Conservation (phyloP, 768 basidiomycete species). For the Nevesoporus exiguus region DNA sequence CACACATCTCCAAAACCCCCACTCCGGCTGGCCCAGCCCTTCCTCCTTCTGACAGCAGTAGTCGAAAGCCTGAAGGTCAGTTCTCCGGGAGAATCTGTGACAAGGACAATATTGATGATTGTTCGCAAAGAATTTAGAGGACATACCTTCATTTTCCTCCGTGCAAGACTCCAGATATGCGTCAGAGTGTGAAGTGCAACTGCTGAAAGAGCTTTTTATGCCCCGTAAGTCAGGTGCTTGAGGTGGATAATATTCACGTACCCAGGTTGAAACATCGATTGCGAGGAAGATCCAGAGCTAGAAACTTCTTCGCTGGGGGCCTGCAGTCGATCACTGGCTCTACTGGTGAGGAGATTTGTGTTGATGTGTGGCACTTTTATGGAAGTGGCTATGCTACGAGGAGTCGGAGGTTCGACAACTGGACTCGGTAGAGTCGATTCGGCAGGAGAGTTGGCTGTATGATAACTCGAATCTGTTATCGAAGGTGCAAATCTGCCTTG, state of each 20-base stretch:
- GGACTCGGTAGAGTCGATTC: conserved; percentile 5
- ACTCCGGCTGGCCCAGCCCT: neutral
- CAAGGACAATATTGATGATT: neutral
- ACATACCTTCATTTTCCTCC: conserved; percentile 11
- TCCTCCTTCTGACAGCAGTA: conserved; percentile 3
- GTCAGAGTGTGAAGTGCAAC: conserved; percentile 12
- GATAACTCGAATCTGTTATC: neutral
- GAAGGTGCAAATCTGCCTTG: neutral
- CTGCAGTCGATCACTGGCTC: neutral
- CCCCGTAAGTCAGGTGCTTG: neutral
- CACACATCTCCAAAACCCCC: conserved; percentile 25
- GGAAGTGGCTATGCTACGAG: neutral
- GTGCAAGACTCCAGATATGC: neutral
- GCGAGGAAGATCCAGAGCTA: neutral
- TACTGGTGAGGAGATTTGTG: neutral
- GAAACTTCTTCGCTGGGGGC: conserved; percentile 1
- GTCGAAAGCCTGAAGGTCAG: conserved; percentile 3
- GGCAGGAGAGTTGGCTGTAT: conserved; percentile 10
- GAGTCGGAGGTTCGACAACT: conserved; percentile 12
- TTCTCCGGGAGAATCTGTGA: conserved; percentile 9
- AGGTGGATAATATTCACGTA: neutral
- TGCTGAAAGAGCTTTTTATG: conserved; percentile 9
- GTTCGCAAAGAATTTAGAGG: neutral
- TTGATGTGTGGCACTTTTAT: neutral
- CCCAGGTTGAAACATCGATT: conserved; percentile 9